Evolutionary conservation across 768 basidiomycete species (phyloP).

Genomic region (Hericium coralloides): DNA sequence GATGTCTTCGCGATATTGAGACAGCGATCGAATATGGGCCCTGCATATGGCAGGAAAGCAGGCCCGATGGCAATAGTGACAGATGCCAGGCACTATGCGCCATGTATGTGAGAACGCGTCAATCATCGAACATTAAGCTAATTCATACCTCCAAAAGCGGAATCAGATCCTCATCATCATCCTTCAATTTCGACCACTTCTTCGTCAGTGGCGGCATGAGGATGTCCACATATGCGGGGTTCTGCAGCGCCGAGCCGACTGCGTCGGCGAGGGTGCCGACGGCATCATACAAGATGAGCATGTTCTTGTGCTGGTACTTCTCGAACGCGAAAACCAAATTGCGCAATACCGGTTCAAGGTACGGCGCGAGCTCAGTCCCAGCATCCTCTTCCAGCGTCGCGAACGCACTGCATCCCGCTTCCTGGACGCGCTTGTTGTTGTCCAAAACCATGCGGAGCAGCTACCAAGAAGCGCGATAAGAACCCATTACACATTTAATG

Average conservation of each 20-base stretch:
- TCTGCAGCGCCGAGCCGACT: slow-evolving; percentile 81
- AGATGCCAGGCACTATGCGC: slow-evolving; percentile 84
- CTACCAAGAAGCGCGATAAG: slow-evolving; percentile 30
- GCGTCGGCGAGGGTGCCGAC: slow-evolving; percentile 97
- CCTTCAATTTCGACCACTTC: slow-evolving; percentile 84
- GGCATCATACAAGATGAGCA: slow-evolving; percentile 98
- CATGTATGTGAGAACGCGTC: neutral
- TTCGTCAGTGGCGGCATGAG: slow-evolving; percentile 91
- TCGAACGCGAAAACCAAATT: slow-evolving; percentile 95
- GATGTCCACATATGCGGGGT: slow-evolving; percentile 84
- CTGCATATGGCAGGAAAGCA: slow-evolving; percentile 82
- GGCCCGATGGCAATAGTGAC: slow-evolving; percentile 94
- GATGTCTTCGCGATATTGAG: slow-evolving; percentile 74
- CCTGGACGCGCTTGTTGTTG: slow-evolving; percentile 98
- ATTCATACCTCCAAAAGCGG: slow-evolving; percentile 83
- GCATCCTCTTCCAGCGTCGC: slow-evolving; percentile 99
- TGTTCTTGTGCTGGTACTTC: slow-evolving; percentile 99
- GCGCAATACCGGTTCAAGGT: slow-evolving; percentile 88
- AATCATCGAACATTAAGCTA: neutral
- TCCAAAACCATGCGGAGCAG: slow-evolving; percentile 96
- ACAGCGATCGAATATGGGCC: slow-evolving; percentile 90
- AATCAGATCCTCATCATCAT: slow-evolving; percentile 88
- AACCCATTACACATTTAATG: neutral
- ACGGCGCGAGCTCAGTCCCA: slow-evolving; percentile 80
- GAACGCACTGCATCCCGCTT: slow-evolving; percentile 97